phyloP scores from a whole-genome alignment of 129 eudicot species.

The Glebionis coronaria region DNA sequence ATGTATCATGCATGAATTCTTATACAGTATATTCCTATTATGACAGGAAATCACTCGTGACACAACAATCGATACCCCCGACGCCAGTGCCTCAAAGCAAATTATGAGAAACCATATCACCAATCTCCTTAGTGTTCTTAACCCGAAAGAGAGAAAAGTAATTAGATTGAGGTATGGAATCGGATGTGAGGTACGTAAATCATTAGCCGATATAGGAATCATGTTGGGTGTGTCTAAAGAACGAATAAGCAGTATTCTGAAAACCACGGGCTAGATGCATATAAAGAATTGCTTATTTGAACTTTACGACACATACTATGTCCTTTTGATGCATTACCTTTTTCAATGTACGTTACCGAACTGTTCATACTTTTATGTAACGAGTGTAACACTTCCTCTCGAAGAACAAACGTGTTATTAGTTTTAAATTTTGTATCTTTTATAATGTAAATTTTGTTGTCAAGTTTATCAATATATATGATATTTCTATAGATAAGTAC shows the following conservation, averaged over 20 bases:
- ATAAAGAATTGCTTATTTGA: conserved; percentile 63
- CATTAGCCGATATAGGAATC: conserved; percentile 67
- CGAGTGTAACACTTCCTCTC: conserved; percentile 12
- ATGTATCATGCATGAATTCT: too few species aligned
- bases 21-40: not conserved
- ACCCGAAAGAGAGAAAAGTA: conserved; percentile 64
- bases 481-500: not conserved
- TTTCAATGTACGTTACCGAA: conserved; percentile 17
- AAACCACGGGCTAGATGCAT: conserved; percentile 68
- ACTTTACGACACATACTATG: conserved; percentile 9
- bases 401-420: not conserved
- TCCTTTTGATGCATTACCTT: conserved; percentile 22
- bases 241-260: conserved; percentile 67
- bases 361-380: conserved; percentile 21
- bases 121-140: conserved; percentile 51
- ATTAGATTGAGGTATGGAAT: conserved; percentile 66
- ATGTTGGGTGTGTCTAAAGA: conserved; percentile 72
- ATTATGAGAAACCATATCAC: conserved; percentile 78
- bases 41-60: conserved; percentile 81
- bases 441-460: conserved; percentile 9
- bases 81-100: conserved; percentile 51
- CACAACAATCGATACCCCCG: conserved; percentile 56
- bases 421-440: conserved; percentile 8
- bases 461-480: not conserved
- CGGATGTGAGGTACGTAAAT: conserved; percentile 40